Evolutionary conservation across 2,329 filamentous ascomycete species (phyloP).

Genomic region (Aureobasidium sp.): DNA sequence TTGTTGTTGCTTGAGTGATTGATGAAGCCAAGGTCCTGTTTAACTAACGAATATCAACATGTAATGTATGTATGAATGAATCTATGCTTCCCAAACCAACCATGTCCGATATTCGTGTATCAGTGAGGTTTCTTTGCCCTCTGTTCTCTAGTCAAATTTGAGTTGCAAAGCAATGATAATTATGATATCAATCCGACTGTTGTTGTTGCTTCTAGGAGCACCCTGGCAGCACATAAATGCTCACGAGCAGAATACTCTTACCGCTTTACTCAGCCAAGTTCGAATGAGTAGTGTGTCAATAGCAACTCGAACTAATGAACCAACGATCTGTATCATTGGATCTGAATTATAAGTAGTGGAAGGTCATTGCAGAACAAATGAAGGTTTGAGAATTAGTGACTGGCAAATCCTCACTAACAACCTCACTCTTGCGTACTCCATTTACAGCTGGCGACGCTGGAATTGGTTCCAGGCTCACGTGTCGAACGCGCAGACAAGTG

Average conservation of each 20-base stretch:
- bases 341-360: no score
- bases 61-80: conserved; percentile 6
- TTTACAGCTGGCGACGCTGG: no score
- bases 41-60: neutral
- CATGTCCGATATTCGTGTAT: neutral
- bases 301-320: no score
- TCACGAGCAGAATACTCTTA: no score
- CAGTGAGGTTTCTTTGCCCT: neutral
- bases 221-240: neutral
- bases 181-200: neutral
- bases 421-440: no score
- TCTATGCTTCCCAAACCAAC: neutral
- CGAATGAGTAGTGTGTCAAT: no score
- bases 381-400: no score
- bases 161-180: neutral
- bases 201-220: neutral
- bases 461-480: neutral
- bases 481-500: neutral
- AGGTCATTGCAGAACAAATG: no score
- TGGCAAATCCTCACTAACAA: neutral
- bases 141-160: neutral
- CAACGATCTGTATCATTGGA: no score
- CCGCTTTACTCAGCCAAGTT: no score
- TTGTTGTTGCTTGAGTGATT: conserved; percentile 14
- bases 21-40: neutral